Percentiles rank a stretch among this genome's conserved stretches.
Evolutionary conservation across 805 yeast species (phyloP).

Genomic region (Metschnikowia gelsemii): DNA sequence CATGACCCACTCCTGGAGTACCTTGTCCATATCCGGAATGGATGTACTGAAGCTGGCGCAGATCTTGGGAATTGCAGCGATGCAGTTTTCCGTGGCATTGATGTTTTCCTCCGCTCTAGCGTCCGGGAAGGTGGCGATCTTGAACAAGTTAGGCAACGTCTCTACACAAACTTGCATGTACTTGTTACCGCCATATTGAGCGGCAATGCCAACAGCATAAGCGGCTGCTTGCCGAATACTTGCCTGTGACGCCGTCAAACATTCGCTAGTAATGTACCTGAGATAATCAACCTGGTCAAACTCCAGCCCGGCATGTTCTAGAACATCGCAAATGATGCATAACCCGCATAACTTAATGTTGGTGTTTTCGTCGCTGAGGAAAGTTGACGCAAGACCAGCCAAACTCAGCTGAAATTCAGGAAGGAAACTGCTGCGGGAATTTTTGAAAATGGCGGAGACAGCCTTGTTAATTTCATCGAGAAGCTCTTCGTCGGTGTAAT

Average conservation of each 20-base stretch:
- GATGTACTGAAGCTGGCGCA: constrained; percentile 59
- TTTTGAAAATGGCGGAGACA: constrained; percentile 66
- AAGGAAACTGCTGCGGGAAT: constrained; percentile 55
- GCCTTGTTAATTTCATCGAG: constrained; percentile 82
- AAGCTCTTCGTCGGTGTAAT: constrained; percentile 84
- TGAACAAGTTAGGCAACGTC: constrained; percentile 72
- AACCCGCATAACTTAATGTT: constrained; percentile 74
- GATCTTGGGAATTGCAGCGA: constrained; percentile 81
- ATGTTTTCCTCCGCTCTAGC: constrained; percentile 83
- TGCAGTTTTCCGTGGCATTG: constrained; percentile 82
- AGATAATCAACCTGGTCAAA: constrained; percentile 63
- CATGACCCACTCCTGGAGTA: constrained; percentile 74
- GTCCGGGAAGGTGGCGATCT: constrained; percentile 72
- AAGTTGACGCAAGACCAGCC: constrained; percentile 60
- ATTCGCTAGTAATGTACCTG: constrained; percentile 60
- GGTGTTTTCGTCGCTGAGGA: constrained; percentile 64
- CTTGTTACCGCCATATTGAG: constrained; percentile 69
- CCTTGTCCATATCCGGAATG: constrained; percentile 60
- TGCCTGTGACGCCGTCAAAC: constrained; percentile 64
- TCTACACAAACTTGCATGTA: constrained; percentile 65
- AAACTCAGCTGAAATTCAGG: constrained; percentile 58
- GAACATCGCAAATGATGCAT: constrained; percentile 73
- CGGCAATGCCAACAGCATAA: constrained; percentile 80
- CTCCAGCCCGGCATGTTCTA: constrained; percentile 77
- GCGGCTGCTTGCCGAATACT: constrained; percentile 85